These are phyloP conservation scores for Arthrobotrys megalospora DNA, from an alignment of 2,329 filamentous ascomycete species.

Conservation along the genomic window DNA sequence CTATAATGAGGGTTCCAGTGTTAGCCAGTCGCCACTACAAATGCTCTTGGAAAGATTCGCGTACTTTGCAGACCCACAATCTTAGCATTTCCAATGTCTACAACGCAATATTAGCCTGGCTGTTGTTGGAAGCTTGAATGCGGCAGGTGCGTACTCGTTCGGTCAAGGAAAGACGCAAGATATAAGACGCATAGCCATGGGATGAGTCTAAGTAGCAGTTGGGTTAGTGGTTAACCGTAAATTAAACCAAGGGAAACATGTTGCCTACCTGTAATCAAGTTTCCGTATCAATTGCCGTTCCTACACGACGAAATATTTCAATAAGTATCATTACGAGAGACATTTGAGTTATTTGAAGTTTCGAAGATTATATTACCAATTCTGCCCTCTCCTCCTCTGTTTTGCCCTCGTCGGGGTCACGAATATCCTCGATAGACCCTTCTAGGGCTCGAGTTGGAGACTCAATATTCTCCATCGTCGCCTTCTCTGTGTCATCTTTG, in stretches of 20 bases:
- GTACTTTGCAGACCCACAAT: constrained; percentile 72
- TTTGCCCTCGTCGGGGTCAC: constrained; percentile 76
- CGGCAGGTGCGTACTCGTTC: constrained; percentile 61
- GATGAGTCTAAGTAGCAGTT: constrained; percentile 43
- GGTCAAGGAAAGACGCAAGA: constrained; percentile 80
- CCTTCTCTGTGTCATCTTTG: constrained; percentile 51
- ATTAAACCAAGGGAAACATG: constrained; percentile 65
- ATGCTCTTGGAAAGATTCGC: constrained; percentile 65
- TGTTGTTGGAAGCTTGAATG: constrained; percentile 51
- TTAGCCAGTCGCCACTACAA: constrained; percentile 17
- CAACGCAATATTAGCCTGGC: constrained; percentile 75
- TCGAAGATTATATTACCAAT: constrained; percentile 71
- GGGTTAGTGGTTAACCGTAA: constrained; percentile 11
- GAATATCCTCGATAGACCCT: constrained; percentile 36
- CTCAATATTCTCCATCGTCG: constrained; percentile 40
- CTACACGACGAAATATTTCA: constrained; percentile 67
- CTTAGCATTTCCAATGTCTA: constrained; percentile 75
- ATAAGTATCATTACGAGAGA: not conserved
- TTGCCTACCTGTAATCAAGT: constrained; percentile 75
- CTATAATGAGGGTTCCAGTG: not conserved
- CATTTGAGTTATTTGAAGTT: constrained; percentile 7
- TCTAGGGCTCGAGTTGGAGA: constrained; percentile 37
- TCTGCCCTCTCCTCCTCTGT: constrained; percentile 75
- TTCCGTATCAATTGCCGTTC: constrained; percentile 76
- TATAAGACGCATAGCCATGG: constrained; percentile 77